Conservation (phyloP, 225 moss, liverwort and hornwort species). For the Straminergon stramineum region DNA sequence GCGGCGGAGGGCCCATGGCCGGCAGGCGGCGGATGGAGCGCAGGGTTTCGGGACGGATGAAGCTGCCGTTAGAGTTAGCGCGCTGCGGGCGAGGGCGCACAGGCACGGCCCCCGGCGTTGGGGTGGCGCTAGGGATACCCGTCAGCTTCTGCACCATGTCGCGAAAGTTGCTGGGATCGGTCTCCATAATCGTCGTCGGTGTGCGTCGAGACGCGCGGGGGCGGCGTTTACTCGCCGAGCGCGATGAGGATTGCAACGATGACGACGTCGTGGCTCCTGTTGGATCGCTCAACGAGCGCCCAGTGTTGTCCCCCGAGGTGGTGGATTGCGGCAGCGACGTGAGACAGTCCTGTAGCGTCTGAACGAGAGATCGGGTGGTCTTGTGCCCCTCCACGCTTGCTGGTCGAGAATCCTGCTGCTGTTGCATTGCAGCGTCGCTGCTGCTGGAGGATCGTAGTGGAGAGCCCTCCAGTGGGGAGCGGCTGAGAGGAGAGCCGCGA, state of each 20-base stretch:
- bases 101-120: neutral
- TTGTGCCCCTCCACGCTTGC: neutral
- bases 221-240: slow-evolving; percentile 15
- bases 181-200: slow-evolving; percentile 22
- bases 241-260: neutral
- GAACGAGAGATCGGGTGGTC: slow-evolving; percentile 14
- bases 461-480: neutral
- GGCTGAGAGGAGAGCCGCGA: neutral
- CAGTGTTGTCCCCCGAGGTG: neutral
- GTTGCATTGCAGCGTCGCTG: neutral
- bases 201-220: slow-evolving; percentile 15
- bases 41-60: slow-evolving; percentile 6
- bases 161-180: slow-evolving; percentile 6
- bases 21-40: slow-evolving; percentile 5
- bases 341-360: slow-evolving; percentile 38
- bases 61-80: neutral
- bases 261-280: neutral
- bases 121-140: slow-evolving; percentile 5
- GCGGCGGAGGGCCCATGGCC: neutral
- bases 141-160: slow-evolving; percentile 41
- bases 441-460: neutral
- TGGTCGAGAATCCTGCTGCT: neutral
- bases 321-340: slow-evolving; percentile 29
- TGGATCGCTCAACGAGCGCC: neutral
- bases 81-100: slow-evolving; percentile 35